These are phyloP conservation scores for Recurvomyces mirabilis DNA, from an alignment of 495 filamentous ascomycete genomes.

Conservation along the genomic window DNA sequence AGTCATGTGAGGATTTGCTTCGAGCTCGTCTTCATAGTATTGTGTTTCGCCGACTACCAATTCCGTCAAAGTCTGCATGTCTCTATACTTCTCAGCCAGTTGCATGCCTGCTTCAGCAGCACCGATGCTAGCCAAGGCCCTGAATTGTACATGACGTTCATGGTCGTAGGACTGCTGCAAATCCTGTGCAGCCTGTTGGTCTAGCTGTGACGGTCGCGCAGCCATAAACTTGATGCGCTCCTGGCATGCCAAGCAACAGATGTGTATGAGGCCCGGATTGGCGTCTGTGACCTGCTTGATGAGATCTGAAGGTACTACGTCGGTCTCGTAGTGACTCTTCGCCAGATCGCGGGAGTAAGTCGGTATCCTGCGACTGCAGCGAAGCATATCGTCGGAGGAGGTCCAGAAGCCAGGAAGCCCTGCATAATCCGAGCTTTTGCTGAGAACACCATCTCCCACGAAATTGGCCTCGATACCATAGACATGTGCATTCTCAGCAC, in stretches of 20 bases:
- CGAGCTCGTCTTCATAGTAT: constrained; percentile 18
- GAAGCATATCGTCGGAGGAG: constrained; percentile 48
- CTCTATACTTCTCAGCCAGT: constrained; percentile 55
- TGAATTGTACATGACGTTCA: constrained; percentile 47
- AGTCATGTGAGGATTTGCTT: constrained; percentile 12
- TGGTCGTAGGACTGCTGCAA: constrained; percentile 40
- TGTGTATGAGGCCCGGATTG: constrained; percentile 43
- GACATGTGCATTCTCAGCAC: constrained; percentile 47
- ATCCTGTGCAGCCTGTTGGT: constrained; percentile 33
- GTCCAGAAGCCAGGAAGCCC: constrained; percentile 74
- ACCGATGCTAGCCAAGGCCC: constrained; percentile 56
- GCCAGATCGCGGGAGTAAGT: constrained; percentile 32
- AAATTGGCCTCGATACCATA: constrained; percentile 62
- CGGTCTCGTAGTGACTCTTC: constrained; percentile 19
- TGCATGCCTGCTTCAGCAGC: constrained; percentile 54
- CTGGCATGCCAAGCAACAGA: constrained; percentile 47
- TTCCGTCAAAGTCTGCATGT: constrained; percentile 30
- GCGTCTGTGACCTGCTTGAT: constrained; percentile 43
- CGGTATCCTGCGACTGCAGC: constrained; percentile 43
- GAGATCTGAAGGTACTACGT: constrained; percentile 28
- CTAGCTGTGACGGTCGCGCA: constrained; percentile 39
- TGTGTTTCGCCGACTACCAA: constrained; percentile 24
- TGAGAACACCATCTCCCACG: constrained; percentile 57
- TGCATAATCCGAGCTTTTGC: constrained; percentile 39
- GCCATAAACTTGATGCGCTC: constrained; percentile 53